Conservation (phyloP, 2,329 filamentous ascomycete genomes). For the Eurotiales sp. region DNA sequence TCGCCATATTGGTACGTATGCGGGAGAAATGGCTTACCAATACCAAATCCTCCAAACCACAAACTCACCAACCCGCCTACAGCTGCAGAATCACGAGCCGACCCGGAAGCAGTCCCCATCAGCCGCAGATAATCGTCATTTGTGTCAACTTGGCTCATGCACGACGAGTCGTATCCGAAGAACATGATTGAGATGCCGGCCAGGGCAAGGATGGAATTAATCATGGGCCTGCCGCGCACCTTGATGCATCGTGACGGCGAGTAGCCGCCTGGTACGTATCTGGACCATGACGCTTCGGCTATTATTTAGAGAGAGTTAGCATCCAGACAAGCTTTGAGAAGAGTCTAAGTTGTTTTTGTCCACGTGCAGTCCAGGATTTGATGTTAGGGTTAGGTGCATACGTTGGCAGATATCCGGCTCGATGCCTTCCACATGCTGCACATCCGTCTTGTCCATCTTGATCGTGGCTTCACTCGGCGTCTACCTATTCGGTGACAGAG, state of each 20-base stretch:
- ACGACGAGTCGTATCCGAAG: constrained; percentile 23
- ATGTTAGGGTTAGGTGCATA: not conserved
- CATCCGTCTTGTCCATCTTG: not conserved
- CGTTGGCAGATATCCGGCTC: not conserved
- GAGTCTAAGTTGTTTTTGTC: no score
- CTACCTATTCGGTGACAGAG: not conserved
- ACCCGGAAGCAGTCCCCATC: constrained; percentile 20
- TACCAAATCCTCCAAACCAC: constrained; percentile 25
- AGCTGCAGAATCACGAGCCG: constrained; percentile 21
- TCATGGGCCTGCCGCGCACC: not conserved
- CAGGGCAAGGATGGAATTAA: not conserved
- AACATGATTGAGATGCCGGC: constrained; percentile 21
- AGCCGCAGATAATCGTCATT: constrained; percentile 23
- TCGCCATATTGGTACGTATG: not conserved
- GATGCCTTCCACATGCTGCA: not conserved
- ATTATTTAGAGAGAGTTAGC: not conserved
- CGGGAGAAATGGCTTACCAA: constrained; percentile 10
- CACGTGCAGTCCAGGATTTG: no score
- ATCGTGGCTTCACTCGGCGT: not conserved
- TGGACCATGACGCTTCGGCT: constrained; percentile 2
- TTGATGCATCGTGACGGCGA: constrained; percentile 3
- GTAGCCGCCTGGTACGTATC: not conserved
- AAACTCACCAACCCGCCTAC: constrained; percentile 25
- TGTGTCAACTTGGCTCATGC: constrained; percentile 26
- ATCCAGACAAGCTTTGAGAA: no score